Evolutionary conservation across 805 yeast genomes (phyloP), one percentile per base, ranked within the genome.

Genomic region (Scheffersomyces ergatensis): DNA sequence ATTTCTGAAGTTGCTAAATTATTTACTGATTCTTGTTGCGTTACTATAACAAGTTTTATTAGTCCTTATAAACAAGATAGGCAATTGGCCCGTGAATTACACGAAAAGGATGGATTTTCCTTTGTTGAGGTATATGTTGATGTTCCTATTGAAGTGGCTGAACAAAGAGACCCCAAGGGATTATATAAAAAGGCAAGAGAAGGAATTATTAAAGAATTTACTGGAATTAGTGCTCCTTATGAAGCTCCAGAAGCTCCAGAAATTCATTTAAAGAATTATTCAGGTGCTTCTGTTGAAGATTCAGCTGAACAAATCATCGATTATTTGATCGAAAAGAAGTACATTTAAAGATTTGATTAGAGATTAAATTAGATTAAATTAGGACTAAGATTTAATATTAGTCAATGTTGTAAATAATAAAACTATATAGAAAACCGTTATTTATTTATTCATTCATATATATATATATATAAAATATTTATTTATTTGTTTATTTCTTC

Each of bases 161-260:
- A 92, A 73, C 78, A 88, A 65, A 87, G 98, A 70, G 98, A 92
- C 65, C 98, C 98, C 48, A 92, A 92, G 72, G 98, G 98, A 11
- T 72, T 92, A 51, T 92, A 92, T 74, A 89, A 89, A 68, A 92
- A 92, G 76, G 98, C 98, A 14, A 82, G 97, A 64, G 93, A 89
- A 57, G 98, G 98, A 26, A 70, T 85, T 46, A 90, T 90, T 63
- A 87, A 87, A 67, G 96, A 90, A 59, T 90, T 90, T 70, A 90
- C 98, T 13, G 98, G 98, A 42, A 85, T 90, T 43, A 82, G 89
- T 49, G 97, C 97, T 9, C 98, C 98, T 29, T 90, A 90, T 63
- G 98, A 90, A 72, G 93, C 86, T 3, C 98, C 98, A 37, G 84
- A 76, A 51, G 56, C 65, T 26, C 88, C 98, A 20, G 98, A 90